Base-by-base conservation (phyloP, 768 basidiomycete species). In the Calocybe gangraenosa region DNA sequence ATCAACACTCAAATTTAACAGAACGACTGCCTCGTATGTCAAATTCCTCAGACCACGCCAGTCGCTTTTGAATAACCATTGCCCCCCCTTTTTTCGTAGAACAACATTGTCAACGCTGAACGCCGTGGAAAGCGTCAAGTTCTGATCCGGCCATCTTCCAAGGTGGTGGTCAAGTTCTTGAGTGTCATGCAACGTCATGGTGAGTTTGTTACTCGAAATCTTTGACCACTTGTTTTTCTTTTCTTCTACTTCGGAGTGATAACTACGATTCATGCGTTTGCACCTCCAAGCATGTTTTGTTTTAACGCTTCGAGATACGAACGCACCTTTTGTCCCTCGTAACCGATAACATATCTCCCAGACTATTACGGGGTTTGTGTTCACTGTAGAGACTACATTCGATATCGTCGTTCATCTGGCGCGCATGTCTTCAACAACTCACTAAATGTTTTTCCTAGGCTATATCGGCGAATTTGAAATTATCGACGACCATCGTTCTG, bases 81-180 rank as follows among this genome's bases (percentile, higher is more conserved):
- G 5, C 25, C 25, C 11, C 5, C 5, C 11, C 25, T 5, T 17
- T 41, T 18, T 48, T 20, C 41, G 15, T 49, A 87, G 82, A 97
- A 95, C 83, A 95, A 90, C 82, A 96, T 97, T 57, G 92, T 96
- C 84, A 99, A 99, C 58, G 96, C 96, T 63, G 96, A 98, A 78
- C 92, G 92, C 65, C 90, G 93, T 63, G 96, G 96, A 62, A 99
- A 99, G 78, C 92, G 96, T 61, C 96, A 99, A 74, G 96, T 99
- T 51, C 86, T 99, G 59, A 82, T 99, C 69, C 84, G 95, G 40
- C 96, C 96, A 45, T 92, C 89, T 3, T 95, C 92, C 55, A 99
- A 99, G 74, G 96, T 99, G 66, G 82, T 97, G 53, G 86, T 99
- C 57, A 96, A 96, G 70, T 96, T 97, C 73, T 74, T 99, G 56